Base-by-base conservation (phyloP, 2,329 filamentous ascomycete genomes). In the Trichophyton benhamiae region DNA sequence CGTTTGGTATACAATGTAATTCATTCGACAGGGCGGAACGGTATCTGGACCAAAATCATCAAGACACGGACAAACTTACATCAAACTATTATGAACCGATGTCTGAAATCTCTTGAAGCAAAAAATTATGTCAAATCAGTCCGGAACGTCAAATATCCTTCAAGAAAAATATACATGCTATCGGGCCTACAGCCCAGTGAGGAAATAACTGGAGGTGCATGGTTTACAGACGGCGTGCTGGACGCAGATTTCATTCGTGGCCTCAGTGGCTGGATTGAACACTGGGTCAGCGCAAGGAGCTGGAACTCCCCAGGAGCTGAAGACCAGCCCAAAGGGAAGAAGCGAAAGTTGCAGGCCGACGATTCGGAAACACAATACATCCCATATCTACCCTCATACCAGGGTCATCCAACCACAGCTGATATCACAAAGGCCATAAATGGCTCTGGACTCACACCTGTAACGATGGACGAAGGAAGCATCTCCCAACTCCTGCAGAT, bases 111-210 rank as follows among this genome's bases (percentile, higher is more conserved):
- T 65, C 84, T 99, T 64, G 88, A 95, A 73, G 78, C 81, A 44
- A 91, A 90, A 72, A 84, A 85, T 41, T 85, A 95, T 71, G 91
- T 99, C 73, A 88, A 88, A 69, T 85, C 86, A 62, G 91, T 97
- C 76, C 94, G 92, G 76, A 94, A 87, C 73, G 91, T 95, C 75
- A 91, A 95, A 76, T 87, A 88, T 70, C 89, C 90, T 30, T 88
- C 87, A 66, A 88, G 94, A 72, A 96, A 95, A 76, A 96, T 95
- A 82, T 99, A 94, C 80, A 95, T 99, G 81, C 86, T 96, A 70
- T 84, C 87, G 60, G 86, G 87, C 65, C 82, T 99, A 63, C 84
- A 85, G 9, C 92, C 94, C 0, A 89, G 87, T 60, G 91, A 96
- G 64, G 88, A 94, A 64, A 89, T 95, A 55, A 95, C 91, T 0